Evolutionary conservation across 1,139 yeast genomes (phyloP), one percentile per base, ranked within the genome.

Genomic region (Ashbya aceris): DNA sequence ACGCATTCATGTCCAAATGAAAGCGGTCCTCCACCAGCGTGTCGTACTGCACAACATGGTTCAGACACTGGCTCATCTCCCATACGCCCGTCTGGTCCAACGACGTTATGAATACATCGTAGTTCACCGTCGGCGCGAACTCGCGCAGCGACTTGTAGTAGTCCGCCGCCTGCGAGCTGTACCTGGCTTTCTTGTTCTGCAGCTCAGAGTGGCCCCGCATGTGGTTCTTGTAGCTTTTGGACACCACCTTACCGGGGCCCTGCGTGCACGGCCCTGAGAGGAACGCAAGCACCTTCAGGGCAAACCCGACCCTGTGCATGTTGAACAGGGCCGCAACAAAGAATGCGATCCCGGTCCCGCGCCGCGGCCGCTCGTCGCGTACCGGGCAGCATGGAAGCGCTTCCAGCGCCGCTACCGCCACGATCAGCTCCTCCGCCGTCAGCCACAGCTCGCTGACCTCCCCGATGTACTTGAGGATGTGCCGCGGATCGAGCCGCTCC

Each of bases 211-310:
- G 50, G 27, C 47, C 49, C 30, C 57, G 40, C 9, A 53, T 50
- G 13, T 42, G 44, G 12, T 40, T 33, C 26, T 43, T 49, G 27
- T 30, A 29, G 28, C 46, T 46, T 26, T 45, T 42, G 4, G 54
- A 46, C 4, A 50, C 30, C 5, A 53, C 49, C 39, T 51, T 53
- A 3, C 56, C 57, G 1, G 52, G 46, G 3, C 52, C 54, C 8
- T 38, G 41, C 8, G 57, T 53, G 35, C 56, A 50, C 10, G 57
- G 54, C 1, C 57, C 57, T 2, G 35, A 34, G 8, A 53, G 23
- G 35, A 53, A 52, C 4, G 49, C 44, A 3, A 48, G 32, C 10
- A 47, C 44, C 17, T 42, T 17, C 23, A 17, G 23, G 5, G 23
- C 23, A 36, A 17, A 17, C 23, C 23, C 31, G 26, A 27, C 38